Evolutionary conservation across 2,329 filamentous ascomycete genomes (phyloP).

Genomic region (Ascomycota sp.): DNA sequence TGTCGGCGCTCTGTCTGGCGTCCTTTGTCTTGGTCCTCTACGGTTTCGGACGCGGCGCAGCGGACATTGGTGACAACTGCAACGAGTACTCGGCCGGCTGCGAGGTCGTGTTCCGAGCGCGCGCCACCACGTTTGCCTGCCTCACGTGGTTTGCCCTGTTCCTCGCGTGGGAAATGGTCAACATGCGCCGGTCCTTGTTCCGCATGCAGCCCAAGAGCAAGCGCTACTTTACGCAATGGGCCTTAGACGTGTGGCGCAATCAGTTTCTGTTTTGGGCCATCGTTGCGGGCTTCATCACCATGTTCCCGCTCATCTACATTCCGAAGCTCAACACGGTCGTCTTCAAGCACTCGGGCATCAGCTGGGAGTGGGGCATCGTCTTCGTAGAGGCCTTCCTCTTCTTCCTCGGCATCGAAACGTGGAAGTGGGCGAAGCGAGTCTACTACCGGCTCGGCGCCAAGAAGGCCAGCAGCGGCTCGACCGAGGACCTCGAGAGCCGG

Average conservation of each 20-base stretch:
- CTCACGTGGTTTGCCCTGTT: constrained; percentile 58
- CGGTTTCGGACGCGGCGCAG: constrained; percentile 22
- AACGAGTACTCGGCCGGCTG: constrained; percentile 35
- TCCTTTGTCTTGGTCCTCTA: constrained; percentile 33
- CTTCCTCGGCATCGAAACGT: constrained; percentile 34
- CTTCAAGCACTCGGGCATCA: constrained; percentile 36
- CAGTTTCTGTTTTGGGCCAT: constrained; percentile 48
- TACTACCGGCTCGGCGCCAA: constrained; percentile 6
- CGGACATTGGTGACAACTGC: constrained; percentile 35
- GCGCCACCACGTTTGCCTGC: constrained; percentile 51
- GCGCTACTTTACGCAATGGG: constrained; percentile 43
- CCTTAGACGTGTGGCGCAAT: constrained; percentile 46
- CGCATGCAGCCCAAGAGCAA: constrained; percentile 45
- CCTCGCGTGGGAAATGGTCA: constrained; percentile 56
- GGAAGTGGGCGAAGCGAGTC: constrained; percentile 37
- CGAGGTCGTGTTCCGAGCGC: constrained; percentile 44
- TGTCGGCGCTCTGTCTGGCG: constrained; percentile 35
- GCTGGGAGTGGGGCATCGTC: constrained; percentile 41
- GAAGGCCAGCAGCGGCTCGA: constrained; percentile 4
- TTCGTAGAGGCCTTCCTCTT: constrained; percentile 34
- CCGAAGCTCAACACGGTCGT: constrained; percentile 34
- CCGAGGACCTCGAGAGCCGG: constrained; percentile 11
- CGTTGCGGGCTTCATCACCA: constrained; percentile 20
- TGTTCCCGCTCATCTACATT: constrained; percentile 33
- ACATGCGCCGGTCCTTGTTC: constrained; percentile 52